Conservation (phyloP, 1,139 yeast species). For the Yarrowia galli region DNA sequence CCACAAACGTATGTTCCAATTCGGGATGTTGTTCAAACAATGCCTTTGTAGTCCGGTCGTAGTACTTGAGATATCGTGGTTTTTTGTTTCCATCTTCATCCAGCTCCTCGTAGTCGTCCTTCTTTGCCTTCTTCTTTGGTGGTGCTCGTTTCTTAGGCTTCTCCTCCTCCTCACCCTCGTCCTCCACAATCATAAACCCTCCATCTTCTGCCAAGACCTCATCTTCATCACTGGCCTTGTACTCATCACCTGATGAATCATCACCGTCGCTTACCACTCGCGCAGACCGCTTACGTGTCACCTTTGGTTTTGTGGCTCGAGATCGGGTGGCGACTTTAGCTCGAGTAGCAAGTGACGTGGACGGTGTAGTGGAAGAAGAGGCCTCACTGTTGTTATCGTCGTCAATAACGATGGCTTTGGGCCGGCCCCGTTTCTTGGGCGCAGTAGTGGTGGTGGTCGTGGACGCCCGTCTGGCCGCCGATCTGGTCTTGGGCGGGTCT, state of each 20-base stretch:
- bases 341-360: slow-evolving; percentile 10
- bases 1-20: slow-evolving; percentile 72
- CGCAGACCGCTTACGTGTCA: slow-evolving; percentile 1
- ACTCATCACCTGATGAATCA: slow-evolving; percentile 24
- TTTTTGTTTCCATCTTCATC: slow-evolving; percentile 14
- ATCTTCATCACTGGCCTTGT: slow-evolving; percentile 6
- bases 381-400: slow-evolving; percentile 15
- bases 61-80: slow-evolving; percentile 41
- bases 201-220: slow-evolving; percentile 18
- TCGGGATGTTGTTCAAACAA: slow-evolving; percentile 81
- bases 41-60: slow-evolving; percentile 57
- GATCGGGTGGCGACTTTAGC: slow-evolving; percentile 35
- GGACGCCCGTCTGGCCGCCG: not conserved
- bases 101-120: slow-evolving; percentile 13
- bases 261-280: slow-evolving; percentile 25
- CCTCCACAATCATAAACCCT: slow-evolving; percentile 17
- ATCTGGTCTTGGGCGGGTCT: slow-evolving; percentile 5
- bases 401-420: slow-evolving; percentile 6
- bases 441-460: too few relatives aligned
- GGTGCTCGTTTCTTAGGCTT: slow-evolving; percentile 22
- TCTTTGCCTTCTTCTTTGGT: slow-evolving; percentile 13
- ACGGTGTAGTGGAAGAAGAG: not conserved
- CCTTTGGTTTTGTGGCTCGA: not conserved
- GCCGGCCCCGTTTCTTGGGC: slow-evolving; percentile 5
- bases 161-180: not conserved